phyloP scores from a whole-genome alignment of 192 early-diverging fungal species.

The Haplosporangium gracile region DNA sequence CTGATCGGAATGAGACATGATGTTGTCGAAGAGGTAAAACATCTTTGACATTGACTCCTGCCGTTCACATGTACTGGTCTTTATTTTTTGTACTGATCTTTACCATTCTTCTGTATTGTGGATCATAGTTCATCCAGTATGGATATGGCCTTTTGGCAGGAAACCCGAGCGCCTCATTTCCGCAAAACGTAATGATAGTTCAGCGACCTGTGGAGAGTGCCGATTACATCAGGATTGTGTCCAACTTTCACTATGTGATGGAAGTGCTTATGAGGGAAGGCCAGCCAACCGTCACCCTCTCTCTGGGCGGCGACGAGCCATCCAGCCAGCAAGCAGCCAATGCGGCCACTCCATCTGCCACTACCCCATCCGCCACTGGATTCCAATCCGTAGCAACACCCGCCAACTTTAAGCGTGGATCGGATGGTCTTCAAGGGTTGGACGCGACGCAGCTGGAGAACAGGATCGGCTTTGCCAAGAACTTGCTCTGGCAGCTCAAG shows the following conservation, averaged over 20 bases:
- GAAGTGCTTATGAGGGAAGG: slow-evolving; percentile 61
- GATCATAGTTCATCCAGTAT: slow-evolving; percentile 44
- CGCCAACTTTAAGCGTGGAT: not conserved
- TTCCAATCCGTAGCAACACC: slow-evolving; percentile 4
- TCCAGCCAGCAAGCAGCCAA: not conserved
- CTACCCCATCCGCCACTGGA: not conserved
- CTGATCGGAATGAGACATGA: slow-evolving; percentile 43
- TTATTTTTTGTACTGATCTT: not conserved
- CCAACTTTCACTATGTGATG: slow-evolving; percentile 60
- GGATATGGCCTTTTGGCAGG: slow-evolving; percentile 43
- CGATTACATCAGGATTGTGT: slow-evolving; percentile 38
- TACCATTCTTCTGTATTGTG: not conserved
- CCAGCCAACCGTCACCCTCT: slow-evolving; percentile 22
- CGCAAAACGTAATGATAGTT: slow-evolving; percentile 49
- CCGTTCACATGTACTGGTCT: not conserved
- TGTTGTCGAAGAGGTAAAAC: slow-evolving; percentile 46
- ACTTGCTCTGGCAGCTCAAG: slow-evolving; percentile 58
- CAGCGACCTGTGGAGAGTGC: slow-evolving; percentile 35
- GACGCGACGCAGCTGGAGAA: slow-evolving; percentile 48
- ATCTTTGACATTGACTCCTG: not conserved
- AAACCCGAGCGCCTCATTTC: slow-evolving; percentile 12
- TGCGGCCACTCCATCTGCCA: slow-evolving; percentile 26
- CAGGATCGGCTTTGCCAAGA: slow-evolving; percentile 61
- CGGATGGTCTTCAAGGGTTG: slow-evolving; percentile 26
- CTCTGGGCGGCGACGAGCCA: slow-evolving; percentile 21